Percentiles rank a stretch among this genome's conserved stretches.
Conservation (phyloP, 1,284 basidiomycete species). For the Malassezia yamatoensis region DNA sequence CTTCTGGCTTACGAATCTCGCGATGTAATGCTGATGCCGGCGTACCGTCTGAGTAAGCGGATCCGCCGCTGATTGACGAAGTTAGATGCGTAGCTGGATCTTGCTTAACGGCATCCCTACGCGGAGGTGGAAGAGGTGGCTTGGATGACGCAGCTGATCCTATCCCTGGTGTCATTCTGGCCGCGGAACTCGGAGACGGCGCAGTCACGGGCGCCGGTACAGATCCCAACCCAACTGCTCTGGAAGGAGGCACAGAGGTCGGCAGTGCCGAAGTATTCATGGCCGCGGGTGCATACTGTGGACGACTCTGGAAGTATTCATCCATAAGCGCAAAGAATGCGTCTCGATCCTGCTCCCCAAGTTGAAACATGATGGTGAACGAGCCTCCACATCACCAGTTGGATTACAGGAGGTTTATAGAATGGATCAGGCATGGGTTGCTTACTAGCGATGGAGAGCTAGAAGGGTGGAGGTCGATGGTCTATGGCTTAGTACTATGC, state of each 20-base stretch:
- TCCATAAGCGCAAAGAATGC: constrained; percentile 35
- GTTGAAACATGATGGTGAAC: constrained; percentile 20
- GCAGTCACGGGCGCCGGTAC: neutral
- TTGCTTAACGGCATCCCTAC: no score
- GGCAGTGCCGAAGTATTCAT: neutral
- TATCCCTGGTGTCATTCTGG: no score
- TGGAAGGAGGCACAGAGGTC: neutral
- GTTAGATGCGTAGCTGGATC: no score
- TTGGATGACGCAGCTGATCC: no score
- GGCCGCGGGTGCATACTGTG: constrained; percentile 19
- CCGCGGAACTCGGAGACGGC: neutral
- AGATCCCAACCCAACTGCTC: neutral
- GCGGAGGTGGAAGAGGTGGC: no score
- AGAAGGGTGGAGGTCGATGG: no score
- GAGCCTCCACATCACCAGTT: constrained; percentile 1
- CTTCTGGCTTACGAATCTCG: constrained; percentile 4
- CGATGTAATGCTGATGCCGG: neutral
- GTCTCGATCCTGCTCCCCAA: constrained; percentile 20
- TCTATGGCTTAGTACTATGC: neutral
- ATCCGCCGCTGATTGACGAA: neutral
- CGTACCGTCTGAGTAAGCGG: no score
- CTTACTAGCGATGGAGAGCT: neutral
- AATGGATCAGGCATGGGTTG: no score
- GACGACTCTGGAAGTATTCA: constrained; percentile 35
- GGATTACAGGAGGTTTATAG: neutral